Base-by-base conservation (phyloP, 305 asterid species). In the Fraxinus dipetala region DNA sequence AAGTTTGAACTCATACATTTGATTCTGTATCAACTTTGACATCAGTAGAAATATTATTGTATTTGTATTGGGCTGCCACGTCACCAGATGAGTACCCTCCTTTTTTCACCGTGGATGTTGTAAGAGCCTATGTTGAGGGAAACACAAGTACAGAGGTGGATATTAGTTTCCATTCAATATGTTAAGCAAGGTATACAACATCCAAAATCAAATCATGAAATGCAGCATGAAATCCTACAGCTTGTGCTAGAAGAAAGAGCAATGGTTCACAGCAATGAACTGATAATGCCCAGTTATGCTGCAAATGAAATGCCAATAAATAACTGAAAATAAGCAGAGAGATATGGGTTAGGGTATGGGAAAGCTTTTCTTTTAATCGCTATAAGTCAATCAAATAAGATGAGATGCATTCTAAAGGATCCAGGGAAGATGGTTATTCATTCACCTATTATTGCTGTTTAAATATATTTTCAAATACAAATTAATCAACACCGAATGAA, bases 1-100 rank as follows among this genome's bases (percentile, higher is more conserved):
- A 63, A 78, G 77, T 34, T 36, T 30, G 80, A 77, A 45, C 61
- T 77, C 93, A 79, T 83, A 96, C 98, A 67, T 93, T 93, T 78
- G 98, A 93, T 82, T 89, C 99, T 6, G 99, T 96, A 84, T 96
- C 99, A 81, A 96, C 95, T 96, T 93, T 94, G 82, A 96, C 81
- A 88, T 94, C 95, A 61, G 91, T 77, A 72, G 87, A 76, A 48
- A 89, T 82, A 77, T 93, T 91, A 82, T 88, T 96, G 84, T 93
- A 93, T 72, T 82, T 81, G 90, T 94, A 92, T 82, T 80, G 91
- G 54, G 93, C 93, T 79, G 89, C 93, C 69, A 96, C 91, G 87
- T 96, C 99, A 83, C 99, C 98, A 76, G 95, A 91, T 76, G 99
- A 87, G 76, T 94, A 92, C 65, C 97, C 98, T 82, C 98, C 99